These are phyloP conservation scores for Thermochaetoides thermophila DNA, from an alignment of 495 filamentous ascomycete genomes.

Conservation along the genomic window DNA sequence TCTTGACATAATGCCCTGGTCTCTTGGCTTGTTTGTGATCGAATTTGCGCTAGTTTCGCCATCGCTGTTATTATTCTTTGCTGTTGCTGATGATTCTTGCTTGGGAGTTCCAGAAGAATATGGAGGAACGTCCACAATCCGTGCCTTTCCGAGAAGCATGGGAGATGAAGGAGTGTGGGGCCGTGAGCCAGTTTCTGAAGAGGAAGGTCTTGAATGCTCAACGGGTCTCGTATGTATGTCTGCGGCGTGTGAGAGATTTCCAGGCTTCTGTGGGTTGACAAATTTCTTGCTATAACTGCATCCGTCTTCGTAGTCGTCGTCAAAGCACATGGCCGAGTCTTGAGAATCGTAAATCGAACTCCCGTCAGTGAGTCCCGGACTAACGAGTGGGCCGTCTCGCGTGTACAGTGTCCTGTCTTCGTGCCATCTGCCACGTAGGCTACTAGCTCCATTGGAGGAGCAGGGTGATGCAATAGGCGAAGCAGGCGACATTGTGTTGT, in stretches of 20 bases:
- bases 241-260: too few species aligned
- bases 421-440: conserved; percentile 19
- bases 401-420: too few species aligned
- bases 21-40: too few species aligned
- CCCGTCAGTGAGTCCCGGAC: neutral
- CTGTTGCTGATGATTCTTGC: conserved; percentile 8
- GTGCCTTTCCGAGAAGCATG: conserved; percentile 5
- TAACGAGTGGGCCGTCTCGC: neutral
- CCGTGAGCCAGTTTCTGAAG: conserved; percentile 1
- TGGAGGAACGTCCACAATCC: conserved; percentile 16
- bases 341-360: conserved; percentile 2
- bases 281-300: too few species aligned
- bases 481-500: conserved; percentile 8
- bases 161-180: conserved; percentile 8
- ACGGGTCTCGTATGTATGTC: too few species aligned
- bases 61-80: too few species aligned
- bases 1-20: too few species aligned
- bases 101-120: conserved; percentile 4
- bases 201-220: too few species aligned
- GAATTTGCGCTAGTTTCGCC: too few species aligned
- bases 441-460: conserved; percentile 2
- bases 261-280: too few species aligned
- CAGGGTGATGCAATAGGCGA: conserved; percentile 3
- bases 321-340: neutral
- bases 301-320: neutral